Evolutionary conservation across 2,329 filamentous ascomycete genomes (phyloP).

Genomic region (Madurella fahalii): DNA sequence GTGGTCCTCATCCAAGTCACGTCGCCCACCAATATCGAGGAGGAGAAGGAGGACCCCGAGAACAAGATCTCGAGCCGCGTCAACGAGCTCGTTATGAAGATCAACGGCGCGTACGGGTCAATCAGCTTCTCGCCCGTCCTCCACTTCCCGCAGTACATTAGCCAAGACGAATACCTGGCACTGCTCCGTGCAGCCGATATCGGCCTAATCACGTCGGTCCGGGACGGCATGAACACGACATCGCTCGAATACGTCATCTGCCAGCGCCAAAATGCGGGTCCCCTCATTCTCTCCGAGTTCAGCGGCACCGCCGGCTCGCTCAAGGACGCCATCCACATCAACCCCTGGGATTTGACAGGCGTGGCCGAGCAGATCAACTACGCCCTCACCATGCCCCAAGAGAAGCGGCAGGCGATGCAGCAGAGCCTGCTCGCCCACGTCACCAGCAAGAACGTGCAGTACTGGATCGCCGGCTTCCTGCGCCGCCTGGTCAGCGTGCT

Average conservation of each 20-base stretch:
- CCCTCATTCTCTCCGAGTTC: constrained; percentile 92
- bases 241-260: constrained; percentile 92
- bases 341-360: constrained; percentile 85
- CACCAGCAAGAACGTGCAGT: constrained; percentile 77
- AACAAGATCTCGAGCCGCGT: constrained; percentile 84
- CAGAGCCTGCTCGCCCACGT: constrained; percentile 76
- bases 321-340: constrained; percentile 86
- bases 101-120: constrained; percentile 87
- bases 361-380: constrained; percentile 80
- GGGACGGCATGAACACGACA: constrained; percentile 97
- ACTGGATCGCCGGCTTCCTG: constrained; percentile 78
- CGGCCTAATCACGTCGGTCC: constrained; percentile 89
- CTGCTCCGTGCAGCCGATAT: constrained; percentile 87
- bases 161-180: constrained; percentile 87
- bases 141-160: constrained; percentile 91
- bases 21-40: constrained; percentile 76
- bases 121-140: constrained; percentile 86
- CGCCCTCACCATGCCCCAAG: constrained; percentile 70
- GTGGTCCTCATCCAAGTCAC: constrained; percentile 95
- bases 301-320: constrained; percentile 88
- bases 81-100: constrained; percentile 83
- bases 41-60: constrained; percentile 70
- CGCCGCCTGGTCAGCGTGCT: constrained; percentile 76
- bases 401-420: constrained; percentile 66
- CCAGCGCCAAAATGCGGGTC: constrained; percentile 80